phyloP scores from a whole-genome alignment of 768 basidiomycete species.

The Candolleomyces eurysporus region DNA sequence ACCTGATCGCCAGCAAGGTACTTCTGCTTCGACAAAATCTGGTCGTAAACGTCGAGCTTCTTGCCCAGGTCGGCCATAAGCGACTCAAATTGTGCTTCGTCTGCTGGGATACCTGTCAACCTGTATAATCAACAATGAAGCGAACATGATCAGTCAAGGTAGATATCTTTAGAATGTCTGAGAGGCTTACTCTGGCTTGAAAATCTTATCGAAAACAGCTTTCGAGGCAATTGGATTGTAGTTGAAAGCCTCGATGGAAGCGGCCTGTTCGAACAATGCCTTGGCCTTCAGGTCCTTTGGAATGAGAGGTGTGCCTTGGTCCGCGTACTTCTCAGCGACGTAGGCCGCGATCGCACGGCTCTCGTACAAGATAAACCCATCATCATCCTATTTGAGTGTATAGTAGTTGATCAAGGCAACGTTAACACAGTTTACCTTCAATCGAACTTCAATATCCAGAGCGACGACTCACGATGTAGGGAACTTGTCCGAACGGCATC shows the following conservation, averaged over 20 bases:
- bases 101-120: conserved; percentile 21
- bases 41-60: conserved; percentile 54
- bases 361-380: conserved; percentile 63
- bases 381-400: conserved; percentile 42
- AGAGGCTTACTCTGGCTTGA: conserved; percentile 39
- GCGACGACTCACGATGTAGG: conserved; percentile 7
- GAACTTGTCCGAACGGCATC: conserved; percentile 14
- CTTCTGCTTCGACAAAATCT: conserved; percentile 52
- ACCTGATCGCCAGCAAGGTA: conserved; percentile 57
- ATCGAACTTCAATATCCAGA: neutral
- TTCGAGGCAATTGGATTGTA: conserved; percentile 48
- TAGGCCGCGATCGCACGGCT: conserved; percentile 62
- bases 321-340: conserved; percentile 51
- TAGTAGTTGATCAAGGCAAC: neutral
- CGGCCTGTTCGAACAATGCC: conserved; percentile 52
- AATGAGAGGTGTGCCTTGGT: conserved; percentile 49
- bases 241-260: conserved; percentile 48
- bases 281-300: conserved; percentile 38
- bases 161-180: neutral
- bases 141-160: no score
- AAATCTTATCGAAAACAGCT: conserved; percentile 45
- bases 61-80: conserved; percentile 27
- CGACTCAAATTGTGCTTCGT: conserved; percentile 27
- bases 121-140: conserved; percentile 4
- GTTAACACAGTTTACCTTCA: neutral